Percentiles rank a stretch among this genome's conserved stretches.
These are phyloP conservation scores for Annona cherimola DNA, from an alignment of 164 flowering plant genomes.

Conservation along the genomic window DNA sequence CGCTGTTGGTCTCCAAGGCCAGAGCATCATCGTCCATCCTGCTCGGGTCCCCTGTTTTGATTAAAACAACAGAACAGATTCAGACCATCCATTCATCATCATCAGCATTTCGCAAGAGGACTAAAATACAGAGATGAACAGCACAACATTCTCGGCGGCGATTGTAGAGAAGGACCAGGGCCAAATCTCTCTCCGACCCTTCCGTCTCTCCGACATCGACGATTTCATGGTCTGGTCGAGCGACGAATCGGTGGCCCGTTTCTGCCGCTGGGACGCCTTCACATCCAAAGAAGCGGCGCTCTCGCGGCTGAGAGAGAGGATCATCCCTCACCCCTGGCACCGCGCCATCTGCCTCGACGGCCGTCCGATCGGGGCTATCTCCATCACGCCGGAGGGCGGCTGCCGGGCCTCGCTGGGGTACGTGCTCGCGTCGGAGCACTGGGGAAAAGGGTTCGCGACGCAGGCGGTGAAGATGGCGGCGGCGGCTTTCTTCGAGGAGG, in stretches of 20 bases:
- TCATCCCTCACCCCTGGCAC: slow-evolving; percentile 49
- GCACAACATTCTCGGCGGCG: too few species aligned
- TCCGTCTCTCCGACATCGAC: slow-evolving; percentile 31
- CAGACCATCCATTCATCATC: too few species aligned
- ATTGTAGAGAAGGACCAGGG: not conserved
- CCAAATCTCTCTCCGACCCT: slow-evolving; percentile 30
- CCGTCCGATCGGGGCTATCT: slow-evolving; percentile 49
- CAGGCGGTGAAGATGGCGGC: slow-evolving; percentile 56
- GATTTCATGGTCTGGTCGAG: slow-evolving; percentile 38
- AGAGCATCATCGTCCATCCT: too few species aligned
- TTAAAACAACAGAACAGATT: too few species aligned
- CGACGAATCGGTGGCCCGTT: slow-evolving; percentile 33
- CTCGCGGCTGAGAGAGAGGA: slow-evolving; percentile 20
- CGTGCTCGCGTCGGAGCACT: slow-evolving; percentile 42
- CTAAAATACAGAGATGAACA: too few species aligned
- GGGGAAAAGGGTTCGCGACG: slow-evolving; percentile 73
- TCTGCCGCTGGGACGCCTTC: slow-evolving; percentile 35
- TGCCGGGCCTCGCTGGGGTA: slow-evolving; percentile 63
- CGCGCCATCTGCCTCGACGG: slow-evolving; percentile 52
- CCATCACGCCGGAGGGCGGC: slow-evolving; percentile 21
- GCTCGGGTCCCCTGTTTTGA: too few species aligned
- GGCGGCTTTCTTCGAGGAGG: slow-evolving; percentile 39
- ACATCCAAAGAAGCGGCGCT: slow-evolving; percentile 41
- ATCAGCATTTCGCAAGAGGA: too few species aligned
- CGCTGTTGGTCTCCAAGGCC: too few species aligned